phyloP scores from a whole-genome alignment of 352 stramenopile genomes.

The Globisporangium okanoganense region DNA sequence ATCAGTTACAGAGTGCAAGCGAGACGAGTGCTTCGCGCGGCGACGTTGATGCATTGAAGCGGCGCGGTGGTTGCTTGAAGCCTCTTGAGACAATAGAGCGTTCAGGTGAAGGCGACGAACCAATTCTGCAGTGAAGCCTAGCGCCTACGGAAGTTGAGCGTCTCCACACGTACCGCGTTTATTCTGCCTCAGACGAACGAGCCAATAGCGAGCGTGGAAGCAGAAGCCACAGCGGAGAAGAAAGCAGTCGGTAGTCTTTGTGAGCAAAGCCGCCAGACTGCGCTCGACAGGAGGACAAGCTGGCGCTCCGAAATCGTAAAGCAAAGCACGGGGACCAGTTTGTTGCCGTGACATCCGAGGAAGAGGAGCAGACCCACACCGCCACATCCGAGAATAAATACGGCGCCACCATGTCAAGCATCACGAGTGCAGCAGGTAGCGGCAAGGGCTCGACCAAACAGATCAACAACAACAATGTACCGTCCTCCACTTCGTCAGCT shows the following conservation, averaged over 20 bases:
- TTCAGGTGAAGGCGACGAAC: neutral
- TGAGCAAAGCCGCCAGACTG: slow-evolving; percentile 9
- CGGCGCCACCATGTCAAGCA: slow-evolving; percentile 25
- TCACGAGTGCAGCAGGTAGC: slow-evolving; percentile 15
- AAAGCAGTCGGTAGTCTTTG: slow-evolving; percentile 10
- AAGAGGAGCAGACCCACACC: slow-evolving; percentile 20
- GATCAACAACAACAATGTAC: slow-evolving; percentile 2
- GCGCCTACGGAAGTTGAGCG: neutral
- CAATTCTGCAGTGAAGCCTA: slow-evolving; percentile 1
- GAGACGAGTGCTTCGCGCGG: neutral
- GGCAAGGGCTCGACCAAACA: slow-evolving; percentile 12
- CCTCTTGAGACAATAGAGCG: slow-evolving; percentile 1
- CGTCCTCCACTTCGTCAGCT: slow-evolving; percentile 8
- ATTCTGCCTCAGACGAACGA: neutral
- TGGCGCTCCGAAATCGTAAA: slow-evolving; percentile 40
- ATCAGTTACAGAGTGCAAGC: slow-evolving; percentile 14
- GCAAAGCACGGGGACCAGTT: slow-evolving; percentile 35
- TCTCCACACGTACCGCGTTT: neutral
- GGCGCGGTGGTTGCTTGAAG: slow-evolving; percentile 3
- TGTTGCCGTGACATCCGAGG: slow-evolving; percentile 25
- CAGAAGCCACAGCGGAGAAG: neutral
- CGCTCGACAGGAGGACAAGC: slow-evolving; percentile 16
- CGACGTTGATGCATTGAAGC: slow-evolving; percentile 5
- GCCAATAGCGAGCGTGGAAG: neutral
- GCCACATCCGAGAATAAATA: slow-evolving; percentile 15